Evolutionary conservation across 163 green algal species (phyloP), one percentile per base, ranked within the genome.

Genomic region (Prototheca wickerhamii): DNA sequence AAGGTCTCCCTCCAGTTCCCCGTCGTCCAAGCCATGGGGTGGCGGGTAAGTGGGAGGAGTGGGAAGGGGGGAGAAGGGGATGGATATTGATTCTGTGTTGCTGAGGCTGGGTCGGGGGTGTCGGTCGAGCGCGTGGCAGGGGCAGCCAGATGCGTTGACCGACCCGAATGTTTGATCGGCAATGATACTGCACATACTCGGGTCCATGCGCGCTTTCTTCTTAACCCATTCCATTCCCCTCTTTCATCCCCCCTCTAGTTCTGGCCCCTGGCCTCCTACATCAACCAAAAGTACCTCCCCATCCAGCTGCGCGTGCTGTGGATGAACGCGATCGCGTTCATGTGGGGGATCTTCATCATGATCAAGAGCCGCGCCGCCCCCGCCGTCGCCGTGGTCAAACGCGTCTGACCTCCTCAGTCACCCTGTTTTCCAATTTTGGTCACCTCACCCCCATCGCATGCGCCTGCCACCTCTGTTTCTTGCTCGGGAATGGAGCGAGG

Each of bases 231-330:
- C n/a, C n/a, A n/a, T n/a, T n/a, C n/a, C n/a, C n/a, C n/a, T n/a
- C n/a, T n/a, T 15, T 23, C 40, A 49, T 15, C 10, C 10, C 40
- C 10, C 32, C 35, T 63, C 75, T 64, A 74, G 35, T 30, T 95
- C 46, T 95, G 88, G 87, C 86, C 85, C 1, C 5, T 82, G 31
- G 84, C 79, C 21, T 65, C 78, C 8, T 68, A 89, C 15, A 79
- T 95, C 55, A 95, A 95, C 79, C 89, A 91, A 58, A 63, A 68
- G 29, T 85, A 82, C 57, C 63, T 95, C 4, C 87, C 31, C 26
- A 60, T 90, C 25, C 66, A 95, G 68, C 77, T 93, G 26, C 74
- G 88, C 4, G 87, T 95, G 35, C 78, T 95, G 6, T 94, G 86
- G 66, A 71, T 82, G 67, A 95, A 95, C 65, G 0, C 78, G 1